Conservation (phyloP, 345 rosid genomes). For the Cochlearia excelsa region DNA sequence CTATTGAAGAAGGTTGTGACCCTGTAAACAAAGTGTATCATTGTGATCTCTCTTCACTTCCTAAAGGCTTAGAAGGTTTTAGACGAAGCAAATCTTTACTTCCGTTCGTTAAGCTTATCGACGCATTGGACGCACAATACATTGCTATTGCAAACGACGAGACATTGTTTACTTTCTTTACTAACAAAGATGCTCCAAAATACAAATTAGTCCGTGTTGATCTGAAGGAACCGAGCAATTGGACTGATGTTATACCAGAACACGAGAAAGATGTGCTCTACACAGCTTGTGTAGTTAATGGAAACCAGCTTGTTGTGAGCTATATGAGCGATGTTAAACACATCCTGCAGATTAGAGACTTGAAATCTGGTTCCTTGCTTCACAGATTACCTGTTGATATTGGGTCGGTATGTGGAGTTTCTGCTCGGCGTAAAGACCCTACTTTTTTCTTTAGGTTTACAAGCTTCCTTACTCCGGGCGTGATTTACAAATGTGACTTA, state of each 20-base stretch:
- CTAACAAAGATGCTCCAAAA: conserved; percentile 80
- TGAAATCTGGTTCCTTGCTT: conserved; percentile 65
- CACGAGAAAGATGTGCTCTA: conserved; percentile 76
- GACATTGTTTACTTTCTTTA: conserved; percentile 63
- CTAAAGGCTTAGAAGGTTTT: conserved; percentile 62
- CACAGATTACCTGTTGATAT: conserved; percentile 77
- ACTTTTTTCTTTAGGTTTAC: conserved; percentile 61
- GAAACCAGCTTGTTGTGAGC: conserved; percentile 61
- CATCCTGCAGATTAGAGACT: conserved; percentile 76
- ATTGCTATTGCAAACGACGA: conserved; percentile 64
- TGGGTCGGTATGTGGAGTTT: conserved; percentile 62
- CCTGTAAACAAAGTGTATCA: conserved; percentile 79
- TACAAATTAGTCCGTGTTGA: conserved; percentile 81
- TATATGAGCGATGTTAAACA: conserved; percentile 88
- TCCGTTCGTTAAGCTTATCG: conserved; percentile 80
- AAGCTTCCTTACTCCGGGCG: conserved; percentile 85
- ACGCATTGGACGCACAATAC: conserved; percentile 65
- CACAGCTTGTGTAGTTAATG: conserved; percentile 65
- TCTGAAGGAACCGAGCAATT: conserved; percentile 62
- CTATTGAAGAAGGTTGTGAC: conserved; percentile 56
- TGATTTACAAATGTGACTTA: conserved; percentile 73
- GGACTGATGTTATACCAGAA: conserved; percentile 76
- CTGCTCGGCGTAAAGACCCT: conserved; percentile 63
- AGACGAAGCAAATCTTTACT: conserved; percentile 47
- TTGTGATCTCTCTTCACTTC: conserved; percentile 65